Evolutionary conservation across 176 grass and related monocot genomes (phyloP).

Genomic region (Poa annua): DNA sequence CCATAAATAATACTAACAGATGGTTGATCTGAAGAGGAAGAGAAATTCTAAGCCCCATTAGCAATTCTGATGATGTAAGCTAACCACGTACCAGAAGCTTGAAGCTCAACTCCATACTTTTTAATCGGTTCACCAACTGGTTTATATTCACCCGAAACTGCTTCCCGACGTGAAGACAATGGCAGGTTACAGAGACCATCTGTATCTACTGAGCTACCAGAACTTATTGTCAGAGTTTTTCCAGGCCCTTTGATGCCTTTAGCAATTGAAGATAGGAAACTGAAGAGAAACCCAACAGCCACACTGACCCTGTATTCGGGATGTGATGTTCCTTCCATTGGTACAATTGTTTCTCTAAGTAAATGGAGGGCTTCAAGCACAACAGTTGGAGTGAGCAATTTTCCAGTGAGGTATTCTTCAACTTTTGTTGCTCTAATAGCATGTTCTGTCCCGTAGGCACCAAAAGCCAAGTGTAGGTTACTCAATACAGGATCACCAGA

Average conservation of each 20-base stretch:
- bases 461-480: constrained; percentile 67
- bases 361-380: constrained; percentile 58
- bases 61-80: not conserved
- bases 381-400: constrained; percentile 51
- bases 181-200: constrained; percentile 31
- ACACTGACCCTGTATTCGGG: constrained; percentile 68
- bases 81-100: constrained; percentile 69
- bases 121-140: constrained; percentile 75
- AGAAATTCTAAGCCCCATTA: not conserved
- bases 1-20: not conserved
- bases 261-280: constrained; percentile 59
- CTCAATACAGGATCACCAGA: constrained; percentile 41
- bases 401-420: constrained; percentile 61
- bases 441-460: constrained; percentile 76
- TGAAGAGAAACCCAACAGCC: constrained; percentile 76
- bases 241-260: constrained; percentile 48
- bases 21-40: not conserved
- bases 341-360: constrained; percentile 62
- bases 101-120: constrained; percentile 69
- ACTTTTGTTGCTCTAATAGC: constrained; percentile 73
- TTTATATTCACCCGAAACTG: constrained; percentile 48
- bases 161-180: constrained; percentile 50
- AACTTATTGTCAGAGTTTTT: constrained; percentile 17
- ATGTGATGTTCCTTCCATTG: constrained; percentile 64
- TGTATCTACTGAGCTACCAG: constrained; percentile 16